A percentile compares a stretch with the other conserved stretches of the same genome.
These are phyloP conservation scores for Aspergillus nanangensis DNA, from an alignment of 495 filamentous ascomycete genomes.

Conservation along the genomic window DNA sequence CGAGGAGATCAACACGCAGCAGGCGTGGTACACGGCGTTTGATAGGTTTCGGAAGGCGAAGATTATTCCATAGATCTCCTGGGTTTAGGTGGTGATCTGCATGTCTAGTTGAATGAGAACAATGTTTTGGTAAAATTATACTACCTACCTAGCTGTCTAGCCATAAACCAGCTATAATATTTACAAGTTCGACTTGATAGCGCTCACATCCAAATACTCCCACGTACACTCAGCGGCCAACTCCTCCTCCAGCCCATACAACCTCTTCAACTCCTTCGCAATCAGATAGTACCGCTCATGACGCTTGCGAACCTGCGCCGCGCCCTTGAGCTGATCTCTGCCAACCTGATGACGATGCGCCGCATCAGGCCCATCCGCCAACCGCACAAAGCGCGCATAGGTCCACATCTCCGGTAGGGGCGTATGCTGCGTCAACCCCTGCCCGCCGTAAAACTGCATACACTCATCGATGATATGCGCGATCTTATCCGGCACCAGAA, in stretches of 20 bases:
- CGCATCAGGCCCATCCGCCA: conserved; percentile 10
- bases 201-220: not conserved
- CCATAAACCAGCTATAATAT: not conserved
- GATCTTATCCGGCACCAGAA: conserved; percentile 2
- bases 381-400: not conserved
- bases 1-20: not conserved
- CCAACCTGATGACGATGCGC: conserved; percentile 8
- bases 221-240: conserved; percentile 2
- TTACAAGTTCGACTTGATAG: not conserved
- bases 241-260: conserved; percentile 5
- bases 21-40: not conserved
- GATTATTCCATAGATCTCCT: not conserved
- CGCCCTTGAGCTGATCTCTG: not conserved
- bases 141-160: too few relatives aligned
- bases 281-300: not conserved
- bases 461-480: conserved; percentile 4
- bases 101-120: too few relatives aligned
- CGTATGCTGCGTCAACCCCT: conserved; percentile 8
- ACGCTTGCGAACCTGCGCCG: not conserved
- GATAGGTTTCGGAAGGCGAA: not conserved
- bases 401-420: conserved; percentile 9
- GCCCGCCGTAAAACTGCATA: conserved; percentile 5
- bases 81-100: too few relatives aligned
- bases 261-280: conserved; percentile 3
- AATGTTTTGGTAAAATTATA: too few relatives aligned